Evolutionary conservation across 176 grass and related monocot genomes (phyloP).

Genomic region (Ensete glaucum): DNA sequence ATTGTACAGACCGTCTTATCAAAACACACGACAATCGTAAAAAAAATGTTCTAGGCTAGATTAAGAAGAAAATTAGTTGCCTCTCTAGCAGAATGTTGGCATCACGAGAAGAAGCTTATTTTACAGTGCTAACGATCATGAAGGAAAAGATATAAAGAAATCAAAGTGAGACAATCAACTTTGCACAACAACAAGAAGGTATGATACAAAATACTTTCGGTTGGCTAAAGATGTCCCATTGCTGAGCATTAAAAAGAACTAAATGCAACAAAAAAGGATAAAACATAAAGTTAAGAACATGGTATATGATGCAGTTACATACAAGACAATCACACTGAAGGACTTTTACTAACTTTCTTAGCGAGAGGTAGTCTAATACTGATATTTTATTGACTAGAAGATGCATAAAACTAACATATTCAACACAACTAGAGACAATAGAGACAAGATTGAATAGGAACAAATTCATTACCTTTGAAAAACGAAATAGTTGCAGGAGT

Average conservation of each 20-base stretch:
- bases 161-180: no score
- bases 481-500: conserved; percentile 86
- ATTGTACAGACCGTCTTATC: background rate
- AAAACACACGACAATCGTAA: background rate
- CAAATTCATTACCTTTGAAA: conserved; percentile 50
- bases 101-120: background rate
- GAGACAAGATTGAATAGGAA: background rate
- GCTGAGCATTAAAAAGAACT: background rate
- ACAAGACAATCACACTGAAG: background rate
- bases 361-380: background rate
- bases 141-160: background rate
- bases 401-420: background rate
- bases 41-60: background rate
- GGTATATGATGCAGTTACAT: background rate
- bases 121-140: background rate
- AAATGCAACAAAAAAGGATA: background rate
- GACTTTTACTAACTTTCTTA: background rate
- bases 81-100: background rate
- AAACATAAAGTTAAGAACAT: background rate
- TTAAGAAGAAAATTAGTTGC: background rate
- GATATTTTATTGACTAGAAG: background rate
- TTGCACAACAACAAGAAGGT: no score
- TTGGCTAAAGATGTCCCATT: background rate
- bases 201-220: no score
- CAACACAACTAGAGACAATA: background rate